Percentiles rank a stretch among this genome's conserved stretches.
Conservation (phyloP, 768 basidiomycete genomes). For the Rhizopogon roseolus region DNA sequence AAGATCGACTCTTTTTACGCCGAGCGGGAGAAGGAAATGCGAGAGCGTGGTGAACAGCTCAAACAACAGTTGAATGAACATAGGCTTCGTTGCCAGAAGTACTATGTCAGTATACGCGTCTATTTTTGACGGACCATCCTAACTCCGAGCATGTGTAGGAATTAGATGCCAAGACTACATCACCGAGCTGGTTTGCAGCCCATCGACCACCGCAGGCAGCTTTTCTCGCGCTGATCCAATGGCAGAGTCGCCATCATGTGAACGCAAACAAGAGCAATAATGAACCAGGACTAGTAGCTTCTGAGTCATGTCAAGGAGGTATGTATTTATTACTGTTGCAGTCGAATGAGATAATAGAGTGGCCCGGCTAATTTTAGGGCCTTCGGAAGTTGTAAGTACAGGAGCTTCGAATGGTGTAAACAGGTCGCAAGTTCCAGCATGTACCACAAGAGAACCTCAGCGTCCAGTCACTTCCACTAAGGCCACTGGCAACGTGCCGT, state of each 20-base stretch:
- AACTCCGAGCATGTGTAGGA: neutral
- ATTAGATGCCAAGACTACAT: neutral
- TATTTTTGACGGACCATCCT: neutral
- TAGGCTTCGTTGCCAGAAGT: conserved; percentile 56
- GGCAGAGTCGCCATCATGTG: neutral
- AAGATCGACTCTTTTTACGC: conserved; percentile 86
- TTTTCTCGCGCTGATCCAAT: conserved; percentile 4
- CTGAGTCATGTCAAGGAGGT: conserved; percentile 11
- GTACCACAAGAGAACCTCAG: neutral
- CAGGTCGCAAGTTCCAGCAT: neutral
- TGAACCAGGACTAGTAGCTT: conserved; percentile 2
- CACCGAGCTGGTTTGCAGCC: conserved; percentile 8
- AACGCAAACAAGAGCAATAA: neutral
- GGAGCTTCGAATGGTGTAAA: neutral
- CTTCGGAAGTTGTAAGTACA: neutral
- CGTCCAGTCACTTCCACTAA: neutral
- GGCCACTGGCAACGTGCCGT: neutral
- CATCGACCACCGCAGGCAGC: conserved; percentile 2
- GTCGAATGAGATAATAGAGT: neutral
- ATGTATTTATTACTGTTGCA: neutral
- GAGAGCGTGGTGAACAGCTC: conserved; percentile 40
- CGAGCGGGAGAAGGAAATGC: conserved; percentile 63
- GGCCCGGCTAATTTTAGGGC: neutral
- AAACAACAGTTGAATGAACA: conserved; percentile 73
- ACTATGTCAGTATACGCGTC: conserved; percentile 39